Percentiles rank a stretch among this genome's conserved stretches.
Conservation (phyloP, 192 early-diverging fungal species). For the Podochytrium sp. region DNA sequence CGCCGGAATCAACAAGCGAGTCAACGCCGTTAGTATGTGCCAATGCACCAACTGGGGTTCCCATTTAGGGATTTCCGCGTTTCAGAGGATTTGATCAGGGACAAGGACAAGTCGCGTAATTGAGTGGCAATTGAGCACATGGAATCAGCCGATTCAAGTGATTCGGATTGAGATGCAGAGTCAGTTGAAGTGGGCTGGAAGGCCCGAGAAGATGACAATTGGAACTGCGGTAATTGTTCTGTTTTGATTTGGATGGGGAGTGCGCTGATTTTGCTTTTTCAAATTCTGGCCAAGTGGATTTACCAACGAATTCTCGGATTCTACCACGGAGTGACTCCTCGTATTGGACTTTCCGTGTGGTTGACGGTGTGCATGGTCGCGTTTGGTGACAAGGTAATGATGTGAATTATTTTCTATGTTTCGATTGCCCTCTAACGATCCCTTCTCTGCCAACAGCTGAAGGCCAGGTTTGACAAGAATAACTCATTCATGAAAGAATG, state of each 20-base stretch:
- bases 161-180: conserved; percentile 99
- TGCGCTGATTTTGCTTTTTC: background rate
- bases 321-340: conserved; percentile 65
- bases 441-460: no score
- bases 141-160: conserved; percentile 99
- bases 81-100: conserved; percentile 66
- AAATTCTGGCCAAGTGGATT: conserved; percentile 75
- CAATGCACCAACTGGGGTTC: conserved; percentile 99
- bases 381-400: conserved; percentile 57
- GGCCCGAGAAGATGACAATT: conserved; percentile 93
- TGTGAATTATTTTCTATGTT: no score
- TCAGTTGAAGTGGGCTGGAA: conserved; percentile 82
- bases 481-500: no score
- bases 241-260: background rate
- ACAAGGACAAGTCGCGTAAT: conserved; percentile 45
- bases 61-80: conserved; percentile 72
- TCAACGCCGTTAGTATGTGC: conserved; percentile 94
- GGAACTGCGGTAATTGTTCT: conserved; percentile 52
- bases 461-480: no score
- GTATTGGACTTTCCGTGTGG: conserved; percentile 61
- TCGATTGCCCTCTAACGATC: no score
- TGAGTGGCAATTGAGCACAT: conserved; percentile 90
- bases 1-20: conserved; percentile 96
- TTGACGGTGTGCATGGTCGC: conserved; percentile 90
- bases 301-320: conserved; percentile 89